Conservation (phyloP, 345 rosid genomes). For the Ceriops tagal region DNA sequence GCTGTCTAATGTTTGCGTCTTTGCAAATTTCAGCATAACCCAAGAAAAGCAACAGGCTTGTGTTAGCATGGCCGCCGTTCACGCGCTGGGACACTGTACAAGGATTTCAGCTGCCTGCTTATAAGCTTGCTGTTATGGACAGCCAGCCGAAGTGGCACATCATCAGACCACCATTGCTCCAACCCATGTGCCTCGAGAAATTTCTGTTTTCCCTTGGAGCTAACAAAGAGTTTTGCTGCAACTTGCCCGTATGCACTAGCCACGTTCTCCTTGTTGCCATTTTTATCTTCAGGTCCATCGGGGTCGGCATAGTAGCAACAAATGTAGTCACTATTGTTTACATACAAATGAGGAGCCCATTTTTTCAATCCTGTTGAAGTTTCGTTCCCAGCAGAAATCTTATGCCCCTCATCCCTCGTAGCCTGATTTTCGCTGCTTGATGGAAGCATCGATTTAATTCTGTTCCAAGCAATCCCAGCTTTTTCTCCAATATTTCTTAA, state of each 20-base stretch:
- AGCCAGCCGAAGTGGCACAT: conserved; percentile 65
- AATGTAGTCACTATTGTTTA: conserved; percentile 85
- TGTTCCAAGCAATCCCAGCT: conserved; percentile 72
- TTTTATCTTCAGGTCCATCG: conserved; percentile 34
- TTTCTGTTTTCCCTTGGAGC: conserved; percentile 88
- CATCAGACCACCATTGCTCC: conserved; percentile 99
- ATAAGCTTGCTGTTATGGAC: conserved; percentile 72
- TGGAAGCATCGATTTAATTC: conserved; percentile 78
- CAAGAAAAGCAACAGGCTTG: not conserved
- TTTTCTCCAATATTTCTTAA: conserved; percentile 80
- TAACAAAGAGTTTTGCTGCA: conserved; percentile 85
- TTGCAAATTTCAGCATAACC: not conserved
- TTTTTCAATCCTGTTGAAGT: conserved; percentile 50
- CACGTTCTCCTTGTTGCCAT: conserved; percentile 50
- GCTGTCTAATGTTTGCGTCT: not conserved
- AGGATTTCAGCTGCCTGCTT: conserved; percentile 80
- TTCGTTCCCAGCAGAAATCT: conserved; percentile 14
- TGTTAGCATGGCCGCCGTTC: conserved; percentile 15
- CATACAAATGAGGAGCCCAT: conserved; percentile 89
- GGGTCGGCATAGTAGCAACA: conserved; percentile 74
- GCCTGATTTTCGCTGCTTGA: conserved; percentile 18
- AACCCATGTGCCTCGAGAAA: conserved; percentile 90
- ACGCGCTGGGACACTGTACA: conserved; percentile 49
- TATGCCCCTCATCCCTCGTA: not conserved
- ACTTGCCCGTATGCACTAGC: conserved; percentile 36